Percentiles rank a stretch among this genome's conserved stretches.
phyloP scores from a whole-genome alignment of 495 filamentous ascomycete genomes.

The Aspergillus wentii region DNA sequence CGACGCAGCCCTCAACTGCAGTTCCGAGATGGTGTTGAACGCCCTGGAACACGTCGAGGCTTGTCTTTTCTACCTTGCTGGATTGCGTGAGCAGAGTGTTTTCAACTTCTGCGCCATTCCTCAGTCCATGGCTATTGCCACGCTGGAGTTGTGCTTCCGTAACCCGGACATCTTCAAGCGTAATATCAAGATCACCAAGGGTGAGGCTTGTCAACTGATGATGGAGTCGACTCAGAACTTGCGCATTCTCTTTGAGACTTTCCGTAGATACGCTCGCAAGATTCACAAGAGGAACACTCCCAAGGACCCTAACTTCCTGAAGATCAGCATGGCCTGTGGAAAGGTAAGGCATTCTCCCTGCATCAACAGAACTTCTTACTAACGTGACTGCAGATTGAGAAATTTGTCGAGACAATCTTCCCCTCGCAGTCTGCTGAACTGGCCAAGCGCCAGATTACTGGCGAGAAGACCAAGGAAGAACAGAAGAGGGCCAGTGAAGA shows the following conservation, averaged over 20 bases:
- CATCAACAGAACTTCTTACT: conserved; percentile 8
- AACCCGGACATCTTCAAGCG: conserved; percentile 83
- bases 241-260: conserved; percentile 68
- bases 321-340: conserved; percentile 86
- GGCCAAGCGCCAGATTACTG: conserved; percentile 29
- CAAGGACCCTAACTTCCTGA: conserved; percentile 86
- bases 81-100: conserved; percentile 92
- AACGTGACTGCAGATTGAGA: conserved; percentile 67
- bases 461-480: conserved; percentile 38
- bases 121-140: conserved; percentile 98
- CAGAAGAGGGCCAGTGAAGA: conserved; percentile 44
- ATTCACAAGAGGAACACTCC: conserved; percentile 96
- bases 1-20: conserved; percentile 78
- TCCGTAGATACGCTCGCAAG: conserved; percentile 66
- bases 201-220: conserved; percentile 89
- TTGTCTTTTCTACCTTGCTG: conserved; percentile 95
- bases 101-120: conserved; percentile 99
- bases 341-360: conserved; percentile 53
- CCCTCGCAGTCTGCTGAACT: conserved; percentile 60
- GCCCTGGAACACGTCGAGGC: conserved; percentile 84
- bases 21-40: conserved; percentile 90
- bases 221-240: conserved; percentile 87
- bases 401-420: conserved; percentile 95
- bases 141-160: conserved; percentile 82
- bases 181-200: conserved; percentile 96